Conservation (phyloP, 2,329 filamentous ascomycete species). For the Pyrenophora teres region DNA sequence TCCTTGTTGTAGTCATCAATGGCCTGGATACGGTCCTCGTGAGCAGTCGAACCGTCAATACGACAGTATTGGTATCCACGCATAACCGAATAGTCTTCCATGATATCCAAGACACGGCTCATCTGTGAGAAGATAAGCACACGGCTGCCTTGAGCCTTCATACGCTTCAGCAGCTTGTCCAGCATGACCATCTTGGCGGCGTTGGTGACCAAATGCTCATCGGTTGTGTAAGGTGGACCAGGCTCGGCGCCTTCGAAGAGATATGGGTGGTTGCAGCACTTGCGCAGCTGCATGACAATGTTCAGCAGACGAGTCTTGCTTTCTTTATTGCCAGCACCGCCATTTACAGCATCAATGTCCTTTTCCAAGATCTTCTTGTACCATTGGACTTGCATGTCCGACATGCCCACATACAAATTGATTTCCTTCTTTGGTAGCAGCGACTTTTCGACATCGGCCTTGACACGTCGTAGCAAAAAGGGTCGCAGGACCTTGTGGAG, state of each 20-base stretch:
- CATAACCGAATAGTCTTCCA: constrained; percentile 98
- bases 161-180: constrained; percentile 83
- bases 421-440: constrained; percentile 95
- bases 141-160: constrained; percentile 85
- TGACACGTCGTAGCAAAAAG: constrained; percentile 93
- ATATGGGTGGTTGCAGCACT: constrained; percentile 98
- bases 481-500: constrained; percentile 90
- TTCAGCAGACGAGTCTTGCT: constrained; percentile 96
- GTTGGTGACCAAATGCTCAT: constrained; percentile 92
- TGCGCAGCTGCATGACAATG: constrained; percentile 98
- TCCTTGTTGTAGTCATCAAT: constrained; percentile 99
- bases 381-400: constrained; percentile 99
- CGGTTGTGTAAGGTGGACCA: constrained; percentile 95
- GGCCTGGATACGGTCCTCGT: constrained; percentile 95
- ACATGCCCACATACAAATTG: constrained; percentile 97
- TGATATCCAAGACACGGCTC: constrained; percentile 94
- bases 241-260: constrained; percentile 97
- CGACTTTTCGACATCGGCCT: constrained; percentile 97
- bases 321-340: constrained; percentile 92
- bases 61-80: constrained; percentile 93
- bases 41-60: constrained; percentile 94
- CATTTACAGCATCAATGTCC: constrained; percentile 98
- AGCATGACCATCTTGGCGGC: constrained; percentile 97
- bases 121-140: constrained; percentile 99
- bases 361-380: constrained; percentile 99